Evolutionary conservation across 2,329 filamentous ascomycete species (phyloP).

Genomic region (Aspergillus caelatus): DNA sequence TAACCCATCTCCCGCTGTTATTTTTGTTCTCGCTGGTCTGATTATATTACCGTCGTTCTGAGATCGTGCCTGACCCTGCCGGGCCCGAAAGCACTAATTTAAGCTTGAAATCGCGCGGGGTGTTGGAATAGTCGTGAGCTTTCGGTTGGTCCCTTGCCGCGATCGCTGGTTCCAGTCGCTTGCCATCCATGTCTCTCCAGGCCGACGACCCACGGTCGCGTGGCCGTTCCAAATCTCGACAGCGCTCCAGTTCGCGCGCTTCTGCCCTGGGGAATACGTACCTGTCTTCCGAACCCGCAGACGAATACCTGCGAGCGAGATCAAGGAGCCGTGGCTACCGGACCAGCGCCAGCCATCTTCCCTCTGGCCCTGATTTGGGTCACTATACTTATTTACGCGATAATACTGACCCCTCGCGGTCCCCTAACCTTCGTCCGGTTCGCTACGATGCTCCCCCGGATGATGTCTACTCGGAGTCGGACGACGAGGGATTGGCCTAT

Average conservation of each 20-base stretch:
- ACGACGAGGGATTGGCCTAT: constrained; percentile 42
- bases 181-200: constrained; percentile 39
- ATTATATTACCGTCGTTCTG: neutral
- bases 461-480: constrained; percentile 33
- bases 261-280: constrained; percentile 32
- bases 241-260: constrained; percentile 48
- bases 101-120: neutral
- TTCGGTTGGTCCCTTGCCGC: neutral
- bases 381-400: constrained; percentile 25
- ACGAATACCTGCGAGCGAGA: constrained; percentile 29
- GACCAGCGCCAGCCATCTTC: constrained; percentile 25
- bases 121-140: neutral
- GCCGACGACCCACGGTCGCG: constrained; percentile 47
- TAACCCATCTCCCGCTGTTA: neutral
- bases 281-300: constrained; percentile 32
- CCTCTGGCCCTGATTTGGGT: constrained; percentile 26
- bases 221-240: constrained; percentile 49
- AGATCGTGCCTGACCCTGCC: neutral
- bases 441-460: constrained; percentile 27
- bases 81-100: neutral
- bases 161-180: constrained; percentile 10
- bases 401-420: constrained; percentile 20
- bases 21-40: neutral
- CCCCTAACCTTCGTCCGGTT: constrained; percentile 24
- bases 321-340: constrained; percentile 24